Percentiles rank a stretch among this genome's conserved stretches.
phyloP scores from a whole-genome alignment of 2,329 filamentous ascomycete genomes.

The Helminthosporium solani region DNA sequence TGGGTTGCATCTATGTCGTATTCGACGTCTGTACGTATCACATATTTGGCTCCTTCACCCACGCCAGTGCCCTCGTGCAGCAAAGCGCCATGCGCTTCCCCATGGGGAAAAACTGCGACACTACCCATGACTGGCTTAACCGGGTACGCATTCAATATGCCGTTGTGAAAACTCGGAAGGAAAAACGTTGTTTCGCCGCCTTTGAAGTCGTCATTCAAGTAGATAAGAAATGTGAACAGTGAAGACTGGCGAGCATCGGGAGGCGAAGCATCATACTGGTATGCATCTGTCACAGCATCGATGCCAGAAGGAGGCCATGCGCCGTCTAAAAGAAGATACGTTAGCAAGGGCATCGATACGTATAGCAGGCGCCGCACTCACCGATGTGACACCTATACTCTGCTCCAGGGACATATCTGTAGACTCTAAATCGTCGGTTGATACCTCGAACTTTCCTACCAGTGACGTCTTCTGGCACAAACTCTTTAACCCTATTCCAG shows the following conservation, averaged over 20 bases:
- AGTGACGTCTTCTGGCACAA: slow-evolving; percentile 57
- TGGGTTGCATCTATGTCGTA: slow-evolving; percentile 57
- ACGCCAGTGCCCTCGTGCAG: slow-evolving; percentile 72
- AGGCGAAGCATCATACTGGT: slow-evolving; percentile 68
- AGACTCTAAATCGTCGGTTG: slow-evolving; percentile 70
- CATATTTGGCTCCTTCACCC: slow-evolving; percentile 65
- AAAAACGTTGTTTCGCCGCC: slow-evolving; percentile 73
- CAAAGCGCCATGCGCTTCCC: slow-evolving; percentile 64
- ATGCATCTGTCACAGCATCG: slow-evolving; percentile 54
- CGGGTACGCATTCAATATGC: slow-evolving; percentile 67
- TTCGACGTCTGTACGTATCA: slow-evolving; percentile 70
- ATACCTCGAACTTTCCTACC: slow-evolving; percentile 62
- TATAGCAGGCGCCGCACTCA: slow-evolving; percentile 21
- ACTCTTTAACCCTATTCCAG: slow-evolving; percentile 61
- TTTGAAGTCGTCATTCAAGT: slow-evolving; percentile 71
- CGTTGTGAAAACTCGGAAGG: slow-evolving; percentile 63
- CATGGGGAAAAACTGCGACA: slow-evolving; percentile 69
- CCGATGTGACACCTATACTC: slow-evolving; percentile 69
- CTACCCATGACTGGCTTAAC: slow-evolving; percentile 68
- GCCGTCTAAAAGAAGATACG: slow-evolving; percentile 50
- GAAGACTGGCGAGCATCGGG: slow-evolving; percentile 62
- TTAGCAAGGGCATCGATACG: slow-evolving; percentile 1
- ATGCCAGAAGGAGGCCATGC: slow-evolving; percentile 73
- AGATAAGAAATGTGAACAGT: slow-evolving; percentile 68
- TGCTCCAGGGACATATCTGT: slow-evolving; percentile 70